Base-by-base conservation (phyloP, 108 stramenopile genomes). In the Epipyxis sp. region DNA sequence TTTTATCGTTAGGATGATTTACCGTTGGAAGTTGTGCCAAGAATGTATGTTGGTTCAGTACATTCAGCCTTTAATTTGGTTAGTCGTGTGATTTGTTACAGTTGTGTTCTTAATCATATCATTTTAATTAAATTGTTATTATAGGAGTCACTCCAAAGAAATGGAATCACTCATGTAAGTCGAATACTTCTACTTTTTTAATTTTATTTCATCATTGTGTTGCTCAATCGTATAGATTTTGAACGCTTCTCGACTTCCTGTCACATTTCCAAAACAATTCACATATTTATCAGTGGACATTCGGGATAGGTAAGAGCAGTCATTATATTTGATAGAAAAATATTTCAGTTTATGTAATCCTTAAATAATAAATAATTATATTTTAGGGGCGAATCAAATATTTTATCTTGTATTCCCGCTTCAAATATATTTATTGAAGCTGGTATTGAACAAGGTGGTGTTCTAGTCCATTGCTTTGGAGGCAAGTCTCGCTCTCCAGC, bases 281-380 rank as follows among this genome's bases (percentile, higher is more conserved):
- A 85, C 85, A 0, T 85, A 85, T 83, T 80, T 85, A 59, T 82
- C 82, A 30, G 83, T 85, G 62, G 83, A 84, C n/a, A 62, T 85
- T 10, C 54, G 85, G 72, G 85, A 85, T 78, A 84, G 82, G 83
- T 78, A 65, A 57, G 54, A 42, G 16, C 58, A 16, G 41, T 27
- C 57, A 13, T 10, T 42, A 34, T 20, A 42, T 20, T 41, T 20
- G n/a, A n/a, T n/a, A n/a, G n/a, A n/a, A n/a, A n/a, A n/a, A n/a
- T n/a, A n/a, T 16, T 59, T n/a, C 67, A 32, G 25, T 41, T 50
- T 54, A 10, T 20, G 10, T 10, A 16, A 20, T 65, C 10, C 58
- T 59, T 27, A 59, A 41, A 10, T 10, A 3, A 37, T 20, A 25
- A 32, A 59, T 29, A 40, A 6, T 77, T 59, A 30, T 77, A 30